Percentiles rank a stretch among this genome's conserved stretches.
Evolutionary conservation across 768 basidiomycete species (phyloP).

Genomic region (Amanita subjunquillea): DNA sequence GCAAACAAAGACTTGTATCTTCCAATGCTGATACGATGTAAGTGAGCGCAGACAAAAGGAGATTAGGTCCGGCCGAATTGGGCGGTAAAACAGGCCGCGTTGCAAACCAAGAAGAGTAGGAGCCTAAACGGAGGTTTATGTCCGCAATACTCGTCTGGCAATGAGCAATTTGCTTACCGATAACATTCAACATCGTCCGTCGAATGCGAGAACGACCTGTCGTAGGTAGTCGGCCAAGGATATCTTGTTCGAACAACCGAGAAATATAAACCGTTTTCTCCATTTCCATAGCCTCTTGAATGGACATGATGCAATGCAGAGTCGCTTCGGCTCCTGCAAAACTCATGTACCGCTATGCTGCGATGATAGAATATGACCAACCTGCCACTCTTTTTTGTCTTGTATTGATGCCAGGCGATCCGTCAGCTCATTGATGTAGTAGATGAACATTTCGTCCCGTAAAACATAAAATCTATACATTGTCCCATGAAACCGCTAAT

Average conservation of each 20-base stretch:
- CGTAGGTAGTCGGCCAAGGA: constrained; percentile 61
- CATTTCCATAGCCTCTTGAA: constrained; percentile 75
- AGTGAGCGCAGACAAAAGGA: constrained; percentile 54
- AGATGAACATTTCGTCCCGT: constrained; percentile 72
- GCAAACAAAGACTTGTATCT: constrained; percentile 51
- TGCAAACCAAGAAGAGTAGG: constrained; percentile 76
- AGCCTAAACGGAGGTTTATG: constrained; percentile 28
- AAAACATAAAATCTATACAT: constrained; percentile 72
- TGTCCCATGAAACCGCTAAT: neutral
- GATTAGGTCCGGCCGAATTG: constrained; percentile 21
- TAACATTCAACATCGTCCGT: constrained; percentile 61
- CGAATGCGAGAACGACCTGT: constrained; percentile 56
- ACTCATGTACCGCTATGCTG: neutral
- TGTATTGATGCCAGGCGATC: constrained; percentile 37
- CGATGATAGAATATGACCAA: constrained; percentile 15
- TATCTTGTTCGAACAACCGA: constrained; percentile 60
- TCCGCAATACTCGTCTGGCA: neutral
- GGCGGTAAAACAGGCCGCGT: constrained; percentile 23
- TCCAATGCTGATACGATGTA: constrained; percentile 66
- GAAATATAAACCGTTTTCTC: constrained; percentile 42
- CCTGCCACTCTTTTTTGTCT: constrained; percentile 65
- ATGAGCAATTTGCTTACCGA: constrained; percentile 37
- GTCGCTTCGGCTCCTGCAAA: constrained; percentile 76
- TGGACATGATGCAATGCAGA: constrained; percentile 74
- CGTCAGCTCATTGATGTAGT: constrained; percentile 51